These are phyloP conservation scores for Bruguiera sexangula DNA, from an alignment of 345 rosid genomes.

Conservation along the genomic window DNA sequence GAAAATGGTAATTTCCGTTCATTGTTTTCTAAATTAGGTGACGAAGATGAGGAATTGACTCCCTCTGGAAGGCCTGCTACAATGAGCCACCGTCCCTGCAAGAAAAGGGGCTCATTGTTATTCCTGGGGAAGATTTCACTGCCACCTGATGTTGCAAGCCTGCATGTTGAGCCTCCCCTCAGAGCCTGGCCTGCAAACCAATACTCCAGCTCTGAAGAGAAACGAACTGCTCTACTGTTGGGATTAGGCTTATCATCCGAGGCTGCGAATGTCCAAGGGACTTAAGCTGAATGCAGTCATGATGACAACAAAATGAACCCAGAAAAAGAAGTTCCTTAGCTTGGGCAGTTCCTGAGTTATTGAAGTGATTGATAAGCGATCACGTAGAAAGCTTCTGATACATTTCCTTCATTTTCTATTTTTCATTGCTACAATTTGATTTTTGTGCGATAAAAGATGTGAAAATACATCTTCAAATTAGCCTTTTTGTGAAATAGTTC, in stretches of 20 bases:
- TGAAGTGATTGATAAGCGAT: too few relatives aligned
- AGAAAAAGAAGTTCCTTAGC: not conserved
- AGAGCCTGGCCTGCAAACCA: slow-evolving; percentile 61
- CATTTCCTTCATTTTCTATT: too few relatives aligned
- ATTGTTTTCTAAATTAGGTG: not conserved
- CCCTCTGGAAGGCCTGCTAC: slow-evolving; percentile 67
- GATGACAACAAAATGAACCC: slow-evolving; percentile 4
- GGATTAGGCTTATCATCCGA: slow-evolving; percentile 42
- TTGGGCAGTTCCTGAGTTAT: not conserved
- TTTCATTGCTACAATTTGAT: too few relatives aligned
- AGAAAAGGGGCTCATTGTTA: slow-evolving; percentile 65
- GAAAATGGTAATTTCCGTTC: slow-evolving; percentile 15
- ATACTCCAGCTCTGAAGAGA: slow-evolving; percentile 40
- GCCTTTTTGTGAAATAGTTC: too few relatives aligned
- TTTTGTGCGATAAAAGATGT: too few relatives aligned
- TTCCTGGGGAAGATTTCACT: slow-evolving; percentile 73
- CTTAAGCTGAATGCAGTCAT: slow-evolving; percentile 11
- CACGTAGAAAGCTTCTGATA: too few relatives aligned
- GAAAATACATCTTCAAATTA: too few relatives aligned
- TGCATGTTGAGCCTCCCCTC: slow-evolving; percentile 78
- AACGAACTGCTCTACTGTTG: slow-evolving; percentile 53
- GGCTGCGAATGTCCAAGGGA: slow-evolving; percentile 15
- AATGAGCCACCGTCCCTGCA: slow-evolving; percentile 64
- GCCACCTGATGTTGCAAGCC: slow-evolving; percentile 66
- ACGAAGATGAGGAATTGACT: slow-evolving; percentile 33